Percentiles rank a stretch among this genome's conserved stretches.
Evolutionary conservation across 495 filamentous ascomycete species (phyloP).

Genomic region (Penicillium parvum): DNA sequence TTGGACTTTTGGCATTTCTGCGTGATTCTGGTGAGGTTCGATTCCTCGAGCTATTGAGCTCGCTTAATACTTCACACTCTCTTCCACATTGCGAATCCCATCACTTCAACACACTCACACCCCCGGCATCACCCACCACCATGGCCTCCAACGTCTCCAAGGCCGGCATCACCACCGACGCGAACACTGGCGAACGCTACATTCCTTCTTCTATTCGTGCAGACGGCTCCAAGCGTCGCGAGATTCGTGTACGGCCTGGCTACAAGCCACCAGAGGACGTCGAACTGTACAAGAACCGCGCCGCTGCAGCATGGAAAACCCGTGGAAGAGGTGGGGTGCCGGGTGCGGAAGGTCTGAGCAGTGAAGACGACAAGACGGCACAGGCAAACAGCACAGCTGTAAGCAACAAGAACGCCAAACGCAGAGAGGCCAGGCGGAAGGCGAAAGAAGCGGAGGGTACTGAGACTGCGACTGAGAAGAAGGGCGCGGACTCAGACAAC

Average conservation of each 20-base stretch:
- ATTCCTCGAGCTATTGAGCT: no score
- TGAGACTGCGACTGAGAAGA: constrained; percentile 35
- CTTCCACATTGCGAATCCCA: no score
- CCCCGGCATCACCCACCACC: neutral
- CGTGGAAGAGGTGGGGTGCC: constrained; percentile 74
- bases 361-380: constrained; percentile 45
- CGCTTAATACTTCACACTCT: no score
- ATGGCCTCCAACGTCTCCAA: constrained; percentile 29
- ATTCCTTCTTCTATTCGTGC: constrained; percentile 84
- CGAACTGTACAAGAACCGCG: constrained; percentile 91
- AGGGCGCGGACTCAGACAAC: constrained; percentile 29
- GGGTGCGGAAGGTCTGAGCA: constrained; percentile 61
- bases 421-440: constrained; percentile 83
- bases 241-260: constrained; percentile 88
- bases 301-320: constrained; percentile 79
- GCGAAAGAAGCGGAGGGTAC: constrained; percentile 57
- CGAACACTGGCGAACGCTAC: constrained; percentile 68
- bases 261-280: constrained; percentile 96
- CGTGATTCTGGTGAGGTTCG: no score
- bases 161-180: constrained; percentile 74
- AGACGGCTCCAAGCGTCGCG: constrained; percentile 83
- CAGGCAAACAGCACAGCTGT: constrained; percentile 44
- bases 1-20: no score
- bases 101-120: no score
- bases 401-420: constrained; percentile 90